Percentiles rank a stretch among this genome's conserved stretches.
Evolutionary conservation across 2,329 filamentous ascomycete species (phyloP).

Genomic region (Fusarium sp.): DNA sequence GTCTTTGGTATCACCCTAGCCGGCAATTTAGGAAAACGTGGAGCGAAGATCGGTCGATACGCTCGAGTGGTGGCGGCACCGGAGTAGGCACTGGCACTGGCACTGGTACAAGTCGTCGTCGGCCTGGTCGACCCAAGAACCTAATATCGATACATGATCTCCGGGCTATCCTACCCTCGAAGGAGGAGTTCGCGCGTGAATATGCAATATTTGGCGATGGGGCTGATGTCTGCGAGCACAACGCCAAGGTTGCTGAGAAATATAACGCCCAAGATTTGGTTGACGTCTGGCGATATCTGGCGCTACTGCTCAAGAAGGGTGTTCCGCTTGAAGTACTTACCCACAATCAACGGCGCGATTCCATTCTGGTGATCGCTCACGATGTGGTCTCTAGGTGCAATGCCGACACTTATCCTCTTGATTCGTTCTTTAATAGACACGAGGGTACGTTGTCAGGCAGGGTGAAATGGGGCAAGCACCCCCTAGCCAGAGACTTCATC

Average conservation of each 20-base stretch:
- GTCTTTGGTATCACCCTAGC: conserved; percentile 69
- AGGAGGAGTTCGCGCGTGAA: conserved; percentile 80
- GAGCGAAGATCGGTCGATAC: conserved; percentile 70
- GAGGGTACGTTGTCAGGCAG: conserved; percentile 65
- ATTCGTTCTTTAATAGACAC: conserved; percentile 23
- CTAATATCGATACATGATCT: conserved; percentile 82
- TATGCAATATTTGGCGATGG: conserved; percentile 90
- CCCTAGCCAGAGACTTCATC: conserved; percentile 74
- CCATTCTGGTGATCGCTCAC: conserved; percentile 78
- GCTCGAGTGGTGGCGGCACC: conserved; percentile 73
- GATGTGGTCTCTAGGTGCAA: conserved; percentile 65
- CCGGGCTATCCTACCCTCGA: conserved; percentile 81
- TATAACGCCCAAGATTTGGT: conserved; percentile 80
- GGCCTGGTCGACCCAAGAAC: conserved; percentile 71
- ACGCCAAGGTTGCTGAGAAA: conserved; percentile 82
- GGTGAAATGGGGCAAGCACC: conserved; percentile 78
- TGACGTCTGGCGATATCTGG: conserved; percentile 87
- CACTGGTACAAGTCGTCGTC: conserved; percentile 67
- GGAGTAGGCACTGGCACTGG: conserved; percentile 65
- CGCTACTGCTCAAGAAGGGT: conserved; percentile 82
- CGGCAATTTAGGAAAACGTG: conserved; percentile 69
- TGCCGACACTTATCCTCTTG: conserved; percentile 28
- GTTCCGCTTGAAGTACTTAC: conserved; percentile 78
- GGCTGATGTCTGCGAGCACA: conserved; percentile 86
- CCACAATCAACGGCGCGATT: conserved; percentile 68